Base-by-base conservation (phyloP, 2,329 filamentous ascomycete species). In the Phialocephala subalpina region DNA sequence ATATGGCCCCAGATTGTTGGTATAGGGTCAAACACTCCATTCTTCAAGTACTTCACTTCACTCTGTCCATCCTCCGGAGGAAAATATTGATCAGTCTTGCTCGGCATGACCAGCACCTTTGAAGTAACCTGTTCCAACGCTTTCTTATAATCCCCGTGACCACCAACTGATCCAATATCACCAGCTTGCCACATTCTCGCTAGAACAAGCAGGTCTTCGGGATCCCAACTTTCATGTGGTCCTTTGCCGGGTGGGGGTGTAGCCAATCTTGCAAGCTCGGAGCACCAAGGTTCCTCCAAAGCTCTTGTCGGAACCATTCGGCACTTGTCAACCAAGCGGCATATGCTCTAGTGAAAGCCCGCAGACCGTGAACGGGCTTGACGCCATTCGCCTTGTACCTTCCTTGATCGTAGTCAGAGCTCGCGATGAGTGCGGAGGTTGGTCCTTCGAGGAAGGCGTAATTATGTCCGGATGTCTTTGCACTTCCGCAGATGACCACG, bases 31-130 rank as follows among this genome's bases (percentile, higher is more conserved):
- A 79, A 71, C 2, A 63, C 70, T 2, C 72, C 78, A 25, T 73
- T 67, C 22, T 72, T 69, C 36, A 80, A 67, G 53, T 57, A 66
- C 20, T 66, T 63, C 1, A 75, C 63, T 70, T 80, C 78, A n/a
- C 66, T 72, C 66, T 78, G 73, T n/a, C 72, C 76, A 42, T 77
- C 77, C 49, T 73, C 73, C 63, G 67, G 73, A 7, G 87, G 83
- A 69, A 92, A 92, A 73, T 92, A 92, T 47, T 91, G 81, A 74
- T 92, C 90, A 0, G 88, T 91, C 73, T 85, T 83, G 29, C 80
- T 79, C 0, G 89, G 89, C 65, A 91, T 77, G 1, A 91, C 84
- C 66, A 92, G 74, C 0, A 86, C 84, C 67, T 85, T 89, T 0
- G 88, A 86, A 75, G 86, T 87, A 73, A 92, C 89, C 1, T 79